phyloP scores from a whole-genome alignment of 2,329 filamentous ascomycete genomes.

The Rutstroemia sp. region DNA sequence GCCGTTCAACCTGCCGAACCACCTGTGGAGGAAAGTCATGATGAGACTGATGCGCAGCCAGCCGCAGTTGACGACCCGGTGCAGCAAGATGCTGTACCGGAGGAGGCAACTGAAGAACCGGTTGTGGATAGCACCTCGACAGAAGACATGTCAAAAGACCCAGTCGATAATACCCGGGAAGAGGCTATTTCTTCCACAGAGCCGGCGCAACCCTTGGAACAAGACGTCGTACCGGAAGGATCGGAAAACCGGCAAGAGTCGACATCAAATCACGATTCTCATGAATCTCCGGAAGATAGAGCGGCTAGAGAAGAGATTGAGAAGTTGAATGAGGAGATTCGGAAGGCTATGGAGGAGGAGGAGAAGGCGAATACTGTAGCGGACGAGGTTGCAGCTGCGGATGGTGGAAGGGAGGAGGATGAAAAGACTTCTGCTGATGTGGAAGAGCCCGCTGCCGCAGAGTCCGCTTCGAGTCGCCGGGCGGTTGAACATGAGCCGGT shows the following conservation, averaged over 20 bases:
- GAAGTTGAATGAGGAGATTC: constrained; percentile 5
- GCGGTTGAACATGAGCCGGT: too few relatives aligned
- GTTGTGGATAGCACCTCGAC: not conserved
- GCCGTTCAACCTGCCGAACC: not conserved
- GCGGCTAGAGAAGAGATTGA: constrained; percentile 5
- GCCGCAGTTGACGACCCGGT: not conserved
- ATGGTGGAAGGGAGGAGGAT: not conserved
- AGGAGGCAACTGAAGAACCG: too few relatives aligned
- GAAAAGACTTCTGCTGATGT: not conserved
- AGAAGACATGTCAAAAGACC: not conserved
- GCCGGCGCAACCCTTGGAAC: not conserved
- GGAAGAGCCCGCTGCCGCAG: not conserved
- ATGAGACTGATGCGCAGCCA: not conserved
- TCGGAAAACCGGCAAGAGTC: not conserved
- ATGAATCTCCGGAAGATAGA: not conserved
- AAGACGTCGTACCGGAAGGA: not conserved
- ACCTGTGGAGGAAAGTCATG: not conserved
- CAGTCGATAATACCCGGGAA: not conserved
- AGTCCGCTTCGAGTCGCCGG: too few relatives aligned
- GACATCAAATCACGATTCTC: not conserved
- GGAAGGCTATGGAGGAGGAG: constrained; percentile 7
- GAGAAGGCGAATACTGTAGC: not conserved
- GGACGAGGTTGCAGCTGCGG: not conserved
- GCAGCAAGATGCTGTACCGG: not conserved
- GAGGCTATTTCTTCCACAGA: not conserved